A percentile compares a stretch with the other conserved stretches of the same genome.
Evolutionary conservation across 2,329 filamentous ascomycete genomes (phyloP).

Genomic region (Beauveria pseudobassiana): DNA sequence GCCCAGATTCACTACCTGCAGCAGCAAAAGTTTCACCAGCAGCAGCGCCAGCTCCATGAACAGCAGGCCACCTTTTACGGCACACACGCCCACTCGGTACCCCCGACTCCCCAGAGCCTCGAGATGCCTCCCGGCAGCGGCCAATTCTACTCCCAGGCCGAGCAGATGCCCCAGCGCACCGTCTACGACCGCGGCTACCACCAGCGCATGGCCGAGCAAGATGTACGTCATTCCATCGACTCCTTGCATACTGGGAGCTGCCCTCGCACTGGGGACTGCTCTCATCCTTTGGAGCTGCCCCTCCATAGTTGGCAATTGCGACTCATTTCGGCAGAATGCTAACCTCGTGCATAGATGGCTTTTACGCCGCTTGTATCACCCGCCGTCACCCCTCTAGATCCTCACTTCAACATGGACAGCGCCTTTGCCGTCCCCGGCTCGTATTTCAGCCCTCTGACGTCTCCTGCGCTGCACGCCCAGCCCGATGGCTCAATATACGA

Average conservation of each 20-base stretch:
- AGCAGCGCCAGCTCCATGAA: constrained; percentile 51
- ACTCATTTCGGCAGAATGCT: not conserved
- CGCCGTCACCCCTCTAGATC: constrained; percentile 73
- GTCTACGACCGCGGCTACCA: constrained; percentile 59
- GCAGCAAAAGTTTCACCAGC: constrained; percentile 54
- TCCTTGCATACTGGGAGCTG: too few relatives aligned
- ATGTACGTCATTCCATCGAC: constrained; percentile 36
- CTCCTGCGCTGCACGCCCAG: constrained; percentile 70
- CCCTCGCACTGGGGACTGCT: too few relatives aligned
- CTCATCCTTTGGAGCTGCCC: too few relatives aligned
- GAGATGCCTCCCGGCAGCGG: constrained; percentile 58
- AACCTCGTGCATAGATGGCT: constrained; percentile 46
- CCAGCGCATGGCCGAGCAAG: constrained; percentile 60
- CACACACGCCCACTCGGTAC: constrained; percentile 54
- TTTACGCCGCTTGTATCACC: constrained; percentile 79
- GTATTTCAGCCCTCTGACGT: constrained; percentile 79
- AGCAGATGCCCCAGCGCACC: constrained; percentile 45
- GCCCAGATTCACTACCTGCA: constrained; percentile 60
- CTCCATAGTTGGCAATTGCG: too few relatives aligned
- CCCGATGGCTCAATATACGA: constrained; percentile 44
- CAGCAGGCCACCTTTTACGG: constrained; percentile 49
- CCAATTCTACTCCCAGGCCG: constrained; percentile 54
- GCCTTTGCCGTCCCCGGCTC: constrained; percentile 58
- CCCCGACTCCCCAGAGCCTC: constrained; percentile 73
- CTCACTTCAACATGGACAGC: constrained; percentile 54